Evolutionary conservation across 2,329 filamentous ascomycete species (phyloP).

Genomic region (Reticulascus tulasneorum): DNA sequence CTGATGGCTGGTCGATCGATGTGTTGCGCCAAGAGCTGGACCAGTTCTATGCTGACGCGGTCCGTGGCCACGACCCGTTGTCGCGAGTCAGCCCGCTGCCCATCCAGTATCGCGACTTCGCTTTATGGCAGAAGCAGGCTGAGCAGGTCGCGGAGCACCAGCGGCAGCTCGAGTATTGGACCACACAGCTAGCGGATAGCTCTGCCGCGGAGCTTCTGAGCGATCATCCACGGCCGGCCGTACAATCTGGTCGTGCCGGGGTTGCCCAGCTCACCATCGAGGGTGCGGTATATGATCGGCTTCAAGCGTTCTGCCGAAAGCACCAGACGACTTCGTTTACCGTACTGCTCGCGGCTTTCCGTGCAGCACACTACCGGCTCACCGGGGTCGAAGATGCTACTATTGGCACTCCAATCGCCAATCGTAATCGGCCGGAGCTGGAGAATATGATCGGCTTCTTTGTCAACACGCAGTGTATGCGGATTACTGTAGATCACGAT

Average conservation of each 20-base stretch:
- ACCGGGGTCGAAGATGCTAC: slow-evolving; percentile 19
- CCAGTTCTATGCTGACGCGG: slow-evolving; percentile 15
- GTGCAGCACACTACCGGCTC: slow-evolving; percentile 21
- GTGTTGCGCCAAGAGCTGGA: slow-evolving; percentile 17
- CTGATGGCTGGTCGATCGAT: slow-evolving; percentile 25
- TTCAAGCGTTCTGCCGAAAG: slow-evolving; percentile 11
- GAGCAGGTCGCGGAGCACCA: slow-evolving; percentile 12
- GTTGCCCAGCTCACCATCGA: slow-evolving; percentile 7
- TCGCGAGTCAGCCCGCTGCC: slow-evolving; percentile 13
- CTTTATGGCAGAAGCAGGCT: slow-evolving; percentile 17
- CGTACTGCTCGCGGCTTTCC: slow-evolving; percentile 20
- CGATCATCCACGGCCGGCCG: slow-evolving; percentile 1
- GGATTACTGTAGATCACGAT: slow-evolving; percentile 13
- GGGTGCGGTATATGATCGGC: slow-evolving; percentile 3
- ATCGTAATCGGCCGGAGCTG: slow-evolving; percentile 3
- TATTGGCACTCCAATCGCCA: slow-evolving; percentile 13
- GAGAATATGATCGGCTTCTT: slow-evolving; percentile 18
- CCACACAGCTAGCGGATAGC: slow-evolving; percentile 12
- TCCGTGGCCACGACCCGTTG: slow-evolving; percentile 10
- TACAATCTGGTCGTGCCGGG: slow-evolving; percentile 3
- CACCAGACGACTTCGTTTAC: slow-evolving; percentile 5
- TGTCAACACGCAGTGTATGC: slow-evolving; percentile 21
- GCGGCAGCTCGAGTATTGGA: slow-evolving; percentile 20
- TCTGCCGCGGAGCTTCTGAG: slow-evolving; percentile 3
- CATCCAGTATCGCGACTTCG: slow-evolving; percentile 21